Base-by-base conservation (phyloP, 176 grass and related monocot genomes). In the Canna indica region DNA sequence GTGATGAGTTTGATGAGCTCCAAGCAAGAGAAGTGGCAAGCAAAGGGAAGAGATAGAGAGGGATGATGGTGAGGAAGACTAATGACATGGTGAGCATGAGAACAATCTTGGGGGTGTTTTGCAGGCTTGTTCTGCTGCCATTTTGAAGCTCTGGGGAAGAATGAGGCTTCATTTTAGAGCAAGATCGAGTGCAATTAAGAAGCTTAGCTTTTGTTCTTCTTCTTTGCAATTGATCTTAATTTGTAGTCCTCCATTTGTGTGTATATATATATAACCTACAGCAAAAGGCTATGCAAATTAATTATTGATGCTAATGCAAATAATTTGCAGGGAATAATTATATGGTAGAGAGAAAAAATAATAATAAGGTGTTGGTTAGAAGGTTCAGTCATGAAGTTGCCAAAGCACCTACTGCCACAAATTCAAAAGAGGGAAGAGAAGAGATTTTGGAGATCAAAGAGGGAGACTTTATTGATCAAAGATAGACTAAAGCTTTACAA, bases 1-100 rank as follows among this genome's bases (percentile, higher is more conserved):
- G 9, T 6, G 73, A 42, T 12, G 34, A 41, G 14, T 7, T 61
- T n/a, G 47, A 26, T 0, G 44, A 17, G 10, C 0, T 7, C 5
- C 26, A 57, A n/a, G 71, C 20, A 27, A 73, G 29, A 7, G 52
- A 73, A 7, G 54, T 28, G 71, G 24, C 35, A 2, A 56, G 24
- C 36, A 77, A 31, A 24, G 75, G 64, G 25, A 28, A 77, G 34
- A 77, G 52, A 7, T 77, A 77, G 32, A 77, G 35, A 18, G 75
- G 75, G 15, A 68, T 36, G 46, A 68, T 45, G 75, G 75, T 68
- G 75, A 77, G 75, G 48, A 77, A 33, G 8, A 77, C 47, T 9
- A 69, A 57, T 14, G 75, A 26, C 0, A 58, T 10, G 28, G 64
- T 31, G 36, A 77, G 47, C 2, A 69, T 4, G n/a, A 77, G 47